phyloP scores from a whole-genome alignment of 2,329 filamentous ascomycete genomes.

The Cladosporium austrohemisphaericum region DNA sequence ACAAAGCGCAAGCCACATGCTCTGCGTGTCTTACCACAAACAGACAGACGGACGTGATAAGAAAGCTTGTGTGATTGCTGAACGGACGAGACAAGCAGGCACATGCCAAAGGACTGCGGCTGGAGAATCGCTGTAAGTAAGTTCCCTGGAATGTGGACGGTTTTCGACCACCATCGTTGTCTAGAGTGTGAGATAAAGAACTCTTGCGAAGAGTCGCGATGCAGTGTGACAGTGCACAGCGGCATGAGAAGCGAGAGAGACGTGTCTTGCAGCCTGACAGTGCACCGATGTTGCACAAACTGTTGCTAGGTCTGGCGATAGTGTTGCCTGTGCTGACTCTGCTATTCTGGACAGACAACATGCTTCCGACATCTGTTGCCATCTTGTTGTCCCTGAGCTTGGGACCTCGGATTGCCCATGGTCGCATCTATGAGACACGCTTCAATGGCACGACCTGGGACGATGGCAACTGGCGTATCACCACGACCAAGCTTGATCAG shows the following conservation, averaged over 20 bases:
- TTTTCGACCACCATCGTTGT: too few species aligned
- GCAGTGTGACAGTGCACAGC: neutral
- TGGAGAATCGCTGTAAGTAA: neutral
- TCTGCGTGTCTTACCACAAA: conserved; percentile 5
- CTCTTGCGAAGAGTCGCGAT: neutral
- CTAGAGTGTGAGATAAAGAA: too few species aligned
- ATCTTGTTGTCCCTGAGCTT: neutral
- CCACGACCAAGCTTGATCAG: conserved; percentile 52
- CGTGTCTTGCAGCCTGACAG: too few species aligned
- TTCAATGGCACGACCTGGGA: conserved; percentile 57
- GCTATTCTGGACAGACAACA: neutral
- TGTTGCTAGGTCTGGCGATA: too few species aligned
- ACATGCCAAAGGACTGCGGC: neutral
- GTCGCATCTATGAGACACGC: conserved; percentile 43
- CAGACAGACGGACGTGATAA: neutral
- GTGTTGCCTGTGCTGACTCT: neutral
- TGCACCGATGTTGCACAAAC: too few species aligned
- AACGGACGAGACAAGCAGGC: neutral
- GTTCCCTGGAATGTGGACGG: conserved; percentile 1
- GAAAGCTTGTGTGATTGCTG: conserved; percentile 9
- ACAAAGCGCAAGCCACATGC: neutral
- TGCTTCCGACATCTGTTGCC: neutral
- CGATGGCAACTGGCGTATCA: conserved; percentile 54
- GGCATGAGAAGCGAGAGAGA: too few species aligned
- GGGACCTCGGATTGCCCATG: conserved; percentile 6